phyloP scores from a whole-genome alignment of 345 rosid genomes.

The Hypericum androsaemum region DNA sequence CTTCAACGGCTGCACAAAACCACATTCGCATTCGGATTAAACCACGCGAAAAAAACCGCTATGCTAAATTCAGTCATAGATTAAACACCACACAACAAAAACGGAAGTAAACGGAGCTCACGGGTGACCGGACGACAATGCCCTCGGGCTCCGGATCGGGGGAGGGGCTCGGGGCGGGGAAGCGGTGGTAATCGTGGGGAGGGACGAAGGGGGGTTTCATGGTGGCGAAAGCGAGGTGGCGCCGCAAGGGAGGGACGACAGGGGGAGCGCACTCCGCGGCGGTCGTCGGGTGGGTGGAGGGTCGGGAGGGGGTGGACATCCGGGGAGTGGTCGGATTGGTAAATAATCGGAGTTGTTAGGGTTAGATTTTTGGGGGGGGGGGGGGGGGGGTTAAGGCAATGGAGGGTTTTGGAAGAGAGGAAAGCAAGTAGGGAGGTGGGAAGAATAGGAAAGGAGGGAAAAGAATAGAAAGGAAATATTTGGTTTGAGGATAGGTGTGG shows the following conservation, averaged over 20 bases:
- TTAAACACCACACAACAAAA: background rate
- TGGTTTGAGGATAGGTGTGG: too few relatives aligned
- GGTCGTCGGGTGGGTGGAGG: slow-evolving; percentile 22
- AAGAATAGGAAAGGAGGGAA: slow-evolving; percentile 8
- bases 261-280: too few relatives aligned
- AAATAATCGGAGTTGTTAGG: too few relatives aligned
- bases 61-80: slow-evolving; percentile 1
- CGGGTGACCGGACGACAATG: slow-evolving; percentile 67
- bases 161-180: slow-evolving; percentile 23
- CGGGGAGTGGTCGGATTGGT: slow-evolving; percentile 13
- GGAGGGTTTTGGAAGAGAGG: background rate
- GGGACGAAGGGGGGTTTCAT: slow-evolving; percentile 66
- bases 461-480: slow-evolving; percentile 10
- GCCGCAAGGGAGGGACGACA: slow-evolving; percentile 58
- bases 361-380: background rate
- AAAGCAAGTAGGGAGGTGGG: too few relatives aligned
- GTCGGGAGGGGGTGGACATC: slow-evolving; percentile 24
- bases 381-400: background rate
- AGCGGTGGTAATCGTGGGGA: slow-evolving; percentile 61
- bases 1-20: slow-evolving; percentile 43
- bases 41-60: slow-evolving; percentile 14
- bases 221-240: slow-evolving; percentile 65
- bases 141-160: slow-evolving; percentile 51
- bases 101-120: slow-evolving; percentile 25
- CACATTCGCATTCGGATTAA: too few relatives aligned